These are phyloP conservation scores for Apiotrichum mycotoxinovorans DNA, from an alignment of 1,284 basidiomycete genomes.

Conservation along the genomic window DNA sequence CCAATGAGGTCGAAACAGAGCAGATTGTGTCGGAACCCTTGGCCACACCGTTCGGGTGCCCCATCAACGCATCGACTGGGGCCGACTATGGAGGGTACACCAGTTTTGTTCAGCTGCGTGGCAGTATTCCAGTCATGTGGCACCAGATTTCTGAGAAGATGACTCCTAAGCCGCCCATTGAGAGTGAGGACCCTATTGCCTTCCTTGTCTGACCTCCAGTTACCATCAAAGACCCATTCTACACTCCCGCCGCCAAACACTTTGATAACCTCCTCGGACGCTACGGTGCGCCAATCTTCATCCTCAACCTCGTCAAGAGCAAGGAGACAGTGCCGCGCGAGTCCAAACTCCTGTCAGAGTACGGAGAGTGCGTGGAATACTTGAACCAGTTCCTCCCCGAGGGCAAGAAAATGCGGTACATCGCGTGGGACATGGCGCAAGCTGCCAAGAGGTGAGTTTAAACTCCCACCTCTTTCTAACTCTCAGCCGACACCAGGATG, in stretches of 20 bases:
- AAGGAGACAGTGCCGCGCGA: conserved; percentile 71
- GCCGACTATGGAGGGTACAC: conserved; percentile 67
- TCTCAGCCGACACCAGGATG: conserved; percentile 83
- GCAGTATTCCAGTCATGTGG: conserved; percentile 95
- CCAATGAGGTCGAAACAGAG: conserved; percentile 98
- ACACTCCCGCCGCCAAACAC: conserved; percentile 84
- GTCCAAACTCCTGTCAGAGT: conserved; percentile 87
- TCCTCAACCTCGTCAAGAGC: conserved; percentile 94
- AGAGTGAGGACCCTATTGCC: conserved; percentile 60
- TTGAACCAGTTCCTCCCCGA: conserved; percentile 91
- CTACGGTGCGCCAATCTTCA: conserved; percentile 86
- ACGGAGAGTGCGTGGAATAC: conserved; percentile 86
- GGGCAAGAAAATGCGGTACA: conserved; percentile 82
- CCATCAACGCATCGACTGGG: conserved; percentile 50
- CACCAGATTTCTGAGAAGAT: conserved; percentile 89
- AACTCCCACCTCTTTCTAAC: background rate
- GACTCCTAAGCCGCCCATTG: conserved; percentile 88
- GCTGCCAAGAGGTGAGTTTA: conserved; percentile 63
- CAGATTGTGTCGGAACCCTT: conserved; percentile 94
- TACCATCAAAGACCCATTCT: conserved; percentile 92
- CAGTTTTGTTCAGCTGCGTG: conserved; percentile 93
- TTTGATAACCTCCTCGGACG: conserved; percentile 88
- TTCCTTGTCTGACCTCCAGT: conserved; percentile 55
- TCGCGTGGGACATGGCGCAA: conserved; percentile 94
- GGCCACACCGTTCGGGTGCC: conserved; percentile 77